Evolutionary conservation across 768 basidiomycete genomes (phyloP).

Genomic region (Lentinula boryana): DNA sequence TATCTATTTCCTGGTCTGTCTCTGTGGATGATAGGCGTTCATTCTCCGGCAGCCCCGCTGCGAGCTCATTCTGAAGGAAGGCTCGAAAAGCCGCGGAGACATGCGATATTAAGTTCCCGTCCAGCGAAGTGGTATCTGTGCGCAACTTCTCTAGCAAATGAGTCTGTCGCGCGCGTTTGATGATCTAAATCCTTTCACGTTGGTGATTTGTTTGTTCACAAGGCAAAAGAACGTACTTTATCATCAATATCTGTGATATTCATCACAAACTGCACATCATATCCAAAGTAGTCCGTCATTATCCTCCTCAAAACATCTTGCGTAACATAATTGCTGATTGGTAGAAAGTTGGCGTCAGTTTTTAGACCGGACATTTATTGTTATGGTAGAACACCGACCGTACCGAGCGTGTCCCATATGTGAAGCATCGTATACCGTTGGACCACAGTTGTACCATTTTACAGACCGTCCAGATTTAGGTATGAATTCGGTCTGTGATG

Average conservation of each 20-base stretch:
- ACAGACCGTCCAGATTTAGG: constrained; percentile 64
- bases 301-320: constrained; percentile 90
- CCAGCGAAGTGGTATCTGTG: constrained; percentile 45
- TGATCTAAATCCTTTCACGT: constrained; percentile 59
- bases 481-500: constrained; percentile 65
- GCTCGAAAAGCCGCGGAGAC: constrained; percentile 59
- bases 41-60: constrained; percentile 51
- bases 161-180: constrained; percentile 80
- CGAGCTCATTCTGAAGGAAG: constrained; percentile 59
- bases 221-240: constrained; percentile 54
- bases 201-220: neutral
- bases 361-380: neutral
- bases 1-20: constrained; percentile 39
- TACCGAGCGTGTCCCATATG: constrained; percentile 99
- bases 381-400: constrained; percentile 9
- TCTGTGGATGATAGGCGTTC: constrained; percentile 30
- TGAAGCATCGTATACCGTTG: constrained; percentile 96
- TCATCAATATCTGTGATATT: constrained; percentile 99
- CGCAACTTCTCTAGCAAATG: constrained; percentile 63
- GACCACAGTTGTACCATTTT: constrained; percentile 99
- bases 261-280: constrained; percentile 98
- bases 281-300: constrained; percentile 92
- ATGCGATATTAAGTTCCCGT: constrained; percentile 49
- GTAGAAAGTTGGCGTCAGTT: constrained; percentile 1
- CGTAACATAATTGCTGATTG: constrained; percentile 86